Percentiles rank a stretch among this genome's conserved stretches.
These are phyloP conservation scores for Malbranchea zuffiana DNA, from an alignment of 2,329 filamentous ascomycete genomes.

Conservation along the genomic window DNA sequence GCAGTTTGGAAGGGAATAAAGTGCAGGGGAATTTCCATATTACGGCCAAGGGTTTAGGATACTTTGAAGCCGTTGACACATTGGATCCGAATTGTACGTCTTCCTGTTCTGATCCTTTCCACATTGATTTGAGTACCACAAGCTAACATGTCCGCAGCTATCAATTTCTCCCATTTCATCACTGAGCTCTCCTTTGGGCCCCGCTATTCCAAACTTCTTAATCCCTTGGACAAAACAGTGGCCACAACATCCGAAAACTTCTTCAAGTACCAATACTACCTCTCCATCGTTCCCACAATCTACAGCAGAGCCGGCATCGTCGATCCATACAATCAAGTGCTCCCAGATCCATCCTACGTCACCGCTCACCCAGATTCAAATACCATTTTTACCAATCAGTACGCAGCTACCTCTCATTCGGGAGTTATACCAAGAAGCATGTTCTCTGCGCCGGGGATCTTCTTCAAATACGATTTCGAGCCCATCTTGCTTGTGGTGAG, in stretches of 20 bases:
- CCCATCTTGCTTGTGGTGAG: slow-evolving; percentile 79
- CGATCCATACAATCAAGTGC: slow-evolving; percentile 33
- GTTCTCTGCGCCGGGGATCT: slow-evolving; percentile 67
- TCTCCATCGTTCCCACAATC: slow-evolving; percentile 86
- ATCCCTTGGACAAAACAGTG: slow-evolving; percentile 87
- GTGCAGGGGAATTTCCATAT: slow-evolving; percentile 98
- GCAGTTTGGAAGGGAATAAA: slow-evolving; percentile 84
- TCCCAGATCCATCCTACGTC: slow-evolving; percentile 26
- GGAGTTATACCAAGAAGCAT: slow-evolving; percentile 52
- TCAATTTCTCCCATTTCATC: slow-evolving; percentile 97
- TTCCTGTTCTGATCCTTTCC: neutral
- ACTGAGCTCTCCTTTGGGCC: slow-evolving; percentile 92
- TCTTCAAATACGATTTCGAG: slow-evolving; percentile 99
- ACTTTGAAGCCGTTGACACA: slow-evolving; percentile 67
- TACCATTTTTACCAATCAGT: slow-evolving; percentile 87
- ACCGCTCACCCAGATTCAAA: slow-evolving; percentile 33
- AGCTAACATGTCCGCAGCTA: slow-evolving; percentile 44
- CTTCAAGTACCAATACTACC: slow-evolving; percentile 96
- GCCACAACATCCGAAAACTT: slow-evolving; percentile 66
- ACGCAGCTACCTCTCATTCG: slow-evolving; percentile 89
- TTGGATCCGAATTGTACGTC: slow-evolving; percentile 67
- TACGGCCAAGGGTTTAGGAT: slow-evolving; percentile 90
- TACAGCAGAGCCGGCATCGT: slow-evolving; percentile 51
- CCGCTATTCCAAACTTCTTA: slow-evolving; percentile 88
- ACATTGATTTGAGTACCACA: neutral